These are phyloP conservation scores for Gnetum montanum DNA, from an alignment of 75 land plant species.

Conservation along the genomic window DNA sequence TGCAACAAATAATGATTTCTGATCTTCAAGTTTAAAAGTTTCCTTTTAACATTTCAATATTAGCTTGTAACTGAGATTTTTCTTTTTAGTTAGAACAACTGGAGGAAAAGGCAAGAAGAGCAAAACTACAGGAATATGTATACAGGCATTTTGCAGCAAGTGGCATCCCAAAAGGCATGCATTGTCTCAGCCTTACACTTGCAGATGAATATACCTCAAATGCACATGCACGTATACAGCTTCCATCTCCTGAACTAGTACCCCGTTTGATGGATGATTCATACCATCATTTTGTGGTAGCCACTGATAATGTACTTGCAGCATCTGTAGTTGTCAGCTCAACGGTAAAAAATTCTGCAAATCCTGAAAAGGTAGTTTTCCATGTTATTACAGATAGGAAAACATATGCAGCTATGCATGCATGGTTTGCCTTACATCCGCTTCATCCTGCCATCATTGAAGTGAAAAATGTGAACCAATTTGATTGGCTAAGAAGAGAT, in stretches of 20 bases:
- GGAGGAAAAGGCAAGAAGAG: slow-evolving; percentile 26
- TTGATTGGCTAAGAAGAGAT: slow-evolving; percentile 67
- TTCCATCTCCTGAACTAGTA: slow-evolving; percentile 57
- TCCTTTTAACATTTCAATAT: too few relatives aligned
- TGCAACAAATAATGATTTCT: too few relatives aligned
- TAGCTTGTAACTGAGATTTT: background rate
- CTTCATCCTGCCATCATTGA: slow-evolving; percentile 70
- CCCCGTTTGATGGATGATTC: slow-evolving; percentile 48
- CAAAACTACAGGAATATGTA: slow-evolving; percentile 36
- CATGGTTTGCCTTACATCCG: slow-evolving; percentile 90
- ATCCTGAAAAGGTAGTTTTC: slow-evolving; percentile 57
- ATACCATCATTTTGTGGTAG: slow-evolving; percentile 44
- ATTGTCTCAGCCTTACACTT: slow-evolving; percentile 64
- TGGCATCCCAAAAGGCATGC: slow-evolving; percentile 80
- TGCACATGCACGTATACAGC: slow-evolving; percentile 55
- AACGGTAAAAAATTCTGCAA: slow-evolving; percentile 30
- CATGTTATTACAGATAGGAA: slow-evolving; percentile 89
- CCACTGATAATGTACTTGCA: slow-evolving; percentile 70
- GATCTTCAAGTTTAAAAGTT: too few relatives aligned
- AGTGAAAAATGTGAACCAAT: slow-evolving; percentile 89
- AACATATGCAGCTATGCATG: slow-evolving; percentile 92
- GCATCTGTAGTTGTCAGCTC: slow-evolving; percentile 74
- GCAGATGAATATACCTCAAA: slow-evolving; percentile 75
- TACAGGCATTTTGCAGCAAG: slow-evolving; percentile 81
- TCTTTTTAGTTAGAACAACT: slow-evolving; percentile 26